Evolutionary conservation across 169 alveolate species (phyloP).

Genomic region (Theileria parva): DNA sequence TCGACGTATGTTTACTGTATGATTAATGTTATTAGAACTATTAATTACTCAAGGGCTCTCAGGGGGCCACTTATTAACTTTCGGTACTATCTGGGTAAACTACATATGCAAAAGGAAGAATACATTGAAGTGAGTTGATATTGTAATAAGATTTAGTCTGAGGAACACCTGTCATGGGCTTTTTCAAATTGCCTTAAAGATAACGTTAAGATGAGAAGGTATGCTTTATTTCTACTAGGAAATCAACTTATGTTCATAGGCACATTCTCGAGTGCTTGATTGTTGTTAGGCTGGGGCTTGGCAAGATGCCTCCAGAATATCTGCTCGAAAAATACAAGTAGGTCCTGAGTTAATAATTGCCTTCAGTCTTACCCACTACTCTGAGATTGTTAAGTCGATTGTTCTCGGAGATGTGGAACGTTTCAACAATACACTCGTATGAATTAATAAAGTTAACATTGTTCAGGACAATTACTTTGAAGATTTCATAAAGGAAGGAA

Average conservation of each 20-base stretch:
- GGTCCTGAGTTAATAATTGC: conserved; percentile 40
- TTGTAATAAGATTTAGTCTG: conserved; percentile 51
- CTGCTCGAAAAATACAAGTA: conserved; percentile 73
- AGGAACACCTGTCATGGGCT: conserved; percentile 75
- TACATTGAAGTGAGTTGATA: conserved; percentile 59
- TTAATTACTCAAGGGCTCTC: conserved; percentile 70
- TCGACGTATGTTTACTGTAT: conserved; percentile 60
- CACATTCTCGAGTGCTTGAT: conserved; percentile 80
- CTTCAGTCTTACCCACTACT: conserved; percentile 74
- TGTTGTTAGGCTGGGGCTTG: conserved; percentile 81
- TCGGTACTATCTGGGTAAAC: conserved; percentile 77
- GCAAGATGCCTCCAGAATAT: conserved; percentile 73
- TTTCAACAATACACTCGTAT: conserved; percentile 70
- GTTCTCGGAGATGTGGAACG: conserved; percentile 69
- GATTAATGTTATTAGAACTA: conserved; percentile 52
- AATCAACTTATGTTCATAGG: conserved; percentile 29
- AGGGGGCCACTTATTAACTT: conserved; percentile 82
- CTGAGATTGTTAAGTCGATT: conserved; percentile 72
- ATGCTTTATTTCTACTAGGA: not conserved
- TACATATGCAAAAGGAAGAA: conserved; percentile 84
- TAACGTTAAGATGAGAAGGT: conserved; percentile 69
- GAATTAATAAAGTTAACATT: conserved; percentile 2
- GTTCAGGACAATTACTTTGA: conserved; percentile 52
- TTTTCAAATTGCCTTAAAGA: conserved; percentile 69
- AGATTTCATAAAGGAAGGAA: conserved; percentile 75